Percentiles rank a stretch among this genome's conserved stretches.
Conservation (phyloP, 805 yeast genomes). For the Yarrowia yakushimensis region DNA sequence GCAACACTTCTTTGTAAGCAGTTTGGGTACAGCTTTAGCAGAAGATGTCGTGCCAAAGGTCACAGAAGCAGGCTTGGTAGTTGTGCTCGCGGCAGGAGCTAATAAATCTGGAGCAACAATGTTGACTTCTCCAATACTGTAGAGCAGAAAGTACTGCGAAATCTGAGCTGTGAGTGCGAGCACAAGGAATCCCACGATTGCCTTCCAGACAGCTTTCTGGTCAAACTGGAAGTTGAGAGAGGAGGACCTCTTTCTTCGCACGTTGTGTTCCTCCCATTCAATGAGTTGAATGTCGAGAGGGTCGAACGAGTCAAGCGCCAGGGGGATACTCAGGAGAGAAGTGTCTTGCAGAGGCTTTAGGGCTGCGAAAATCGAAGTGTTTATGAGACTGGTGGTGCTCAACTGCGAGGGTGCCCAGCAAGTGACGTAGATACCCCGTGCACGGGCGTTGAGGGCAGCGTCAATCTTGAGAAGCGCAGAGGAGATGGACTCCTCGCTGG, state of each 20-base stretch:
- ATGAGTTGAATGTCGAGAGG: constrained; percentile 16
- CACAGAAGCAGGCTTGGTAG: not conserved
- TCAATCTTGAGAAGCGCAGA: constrained; percentile 14
- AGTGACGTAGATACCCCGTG: not conserved
- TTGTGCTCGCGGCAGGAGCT: not conserved
- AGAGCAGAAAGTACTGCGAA: not conserved
- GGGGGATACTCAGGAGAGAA: not conserved
- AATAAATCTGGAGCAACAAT: not conserved
- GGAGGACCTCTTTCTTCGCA: not conserved
- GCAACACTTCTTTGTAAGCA: not conserved
- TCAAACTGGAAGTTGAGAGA: not conserved
- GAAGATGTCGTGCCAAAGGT: not conserved
- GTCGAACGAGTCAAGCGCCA: constrained; percentile 2
- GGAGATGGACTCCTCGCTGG: not conserved
- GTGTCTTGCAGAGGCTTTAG: not conserved
- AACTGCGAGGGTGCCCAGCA: constrained; percentile 1
- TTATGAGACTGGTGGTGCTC: not conserved
- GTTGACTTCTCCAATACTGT: not conserved
- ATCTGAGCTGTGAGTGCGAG: constrained; percentile 2
- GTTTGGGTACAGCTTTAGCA: not conserved
- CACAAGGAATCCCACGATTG: not conserved
- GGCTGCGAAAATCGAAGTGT: not conserved
- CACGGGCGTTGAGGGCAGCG: not conserved
- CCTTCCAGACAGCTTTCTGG: not conserved
- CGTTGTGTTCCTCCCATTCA: constrained; percentile 14